These are phyloP conservation scores for Sclerotinia nivalis DNA, from an alignment of 2,329 filamentous ascomycete species.

Conservation along the genomic window DNA sequence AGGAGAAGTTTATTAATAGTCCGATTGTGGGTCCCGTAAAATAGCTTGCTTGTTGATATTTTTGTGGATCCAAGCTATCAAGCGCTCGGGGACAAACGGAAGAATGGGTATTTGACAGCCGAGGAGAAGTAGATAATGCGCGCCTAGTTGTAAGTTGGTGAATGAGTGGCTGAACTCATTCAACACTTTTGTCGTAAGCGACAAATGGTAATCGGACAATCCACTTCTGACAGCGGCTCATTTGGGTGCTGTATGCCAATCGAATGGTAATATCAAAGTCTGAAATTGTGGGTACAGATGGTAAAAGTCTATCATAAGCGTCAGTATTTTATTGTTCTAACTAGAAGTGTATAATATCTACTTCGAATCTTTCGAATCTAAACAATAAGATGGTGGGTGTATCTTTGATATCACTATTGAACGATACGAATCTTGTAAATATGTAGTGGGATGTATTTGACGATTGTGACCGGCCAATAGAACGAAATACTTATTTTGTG, in stretches of 20 bases:
- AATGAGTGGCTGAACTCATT: too few species aligned
- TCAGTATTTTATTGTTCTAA: background rate
- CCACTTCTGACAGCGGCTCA: background rate
- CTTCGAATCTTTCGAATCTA: background rate
- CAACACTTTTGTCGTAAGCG: background rate
- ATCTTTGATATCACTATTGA: background rate
- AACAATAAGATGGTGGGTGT: background rate
- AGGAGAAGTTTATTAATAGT: slow-evolving; percentile 9
- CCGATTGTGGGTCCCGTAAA: background rate
- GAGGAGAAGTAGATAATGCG: background rate
- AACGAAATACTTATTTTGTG: background rate
- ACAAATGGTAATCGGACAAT: accelerated
- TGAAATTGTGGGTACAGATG: background rate
- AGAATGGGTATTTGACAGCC: background rate
- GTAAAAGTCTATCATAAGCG: background rate
- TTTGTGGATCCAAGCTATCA: background rate
- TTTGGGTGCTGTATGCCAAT: background rate
- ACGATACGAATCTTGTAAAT: background rate
- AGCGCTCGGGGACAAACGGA: background rate
- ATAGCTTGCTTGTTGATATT: background rate
- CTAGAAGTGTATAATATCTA: background rate
- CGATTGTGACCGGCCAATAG: background rate
- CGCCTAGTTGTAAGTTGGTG: background rate
- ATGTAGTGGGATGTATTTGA: background rate
- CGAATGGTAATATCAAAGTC: background rate